Evolutionary conservation across 106 monocot genomes (phyloP), one percentile per base, ranked within the genome.

Genomic region (Triglochin maritima): DNA sequence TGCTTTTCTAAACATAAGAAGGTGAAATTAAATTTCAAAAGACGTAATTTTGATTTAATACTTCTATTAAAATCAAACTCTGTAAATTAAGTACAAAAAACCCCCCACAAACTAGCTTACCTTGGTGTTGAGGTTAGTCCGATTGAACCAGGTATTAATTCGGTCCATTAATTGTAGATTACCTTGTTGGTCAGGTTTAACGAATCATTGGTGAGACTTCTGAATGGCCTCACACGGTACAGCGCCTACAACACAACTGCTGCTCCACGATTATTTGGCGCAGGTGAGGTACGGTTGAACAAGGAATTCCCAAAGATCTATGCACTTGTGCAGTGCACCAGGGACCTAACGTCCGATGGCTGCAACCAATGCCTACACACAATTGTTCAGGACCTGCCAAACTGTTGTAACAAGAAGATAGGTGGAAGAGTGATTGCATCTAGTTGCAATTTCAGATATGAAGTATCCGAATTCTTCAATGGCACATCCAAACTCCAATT

Each of bases 261-360:
- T 46, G 44, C 7, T 56, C 74, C 63, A 29, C 44, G 50, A 3
- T 1, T 62, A 65, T 77, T 73, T 50, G 77, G 63, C 0, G 50
- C 73, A 0, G 73, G 70, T 2, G 43, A 51, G 9, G 15, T 14
- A 46, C n/a, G n/a, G n/a, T n/a, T n/a, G n/a, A 65, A 17, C 46
- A 17, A 15, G 6, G 44, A 53, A 0, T 44, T 2, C 44, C 47
- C 57, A 7, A 79, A 41, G 12, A 29, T 65, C 5, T 63, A 69
- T 7, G 73, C 47, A 10, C 54, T 77, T 41, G 77, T 66, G 14
- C 78, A 74, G 71, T 82, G 78, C 81, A 74, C 74, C 9, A 69
- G 73, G 59, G 81, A 77, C 17, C 43, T 76, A n/a, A 64, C 51
- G 0, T 6, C 11, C 0, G 65, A 57, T 3, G 5, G 4, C 3